Base-by-base conservation (phyloP, 768 basidiomycete species). In the Austroboletus festivus region DNA sequence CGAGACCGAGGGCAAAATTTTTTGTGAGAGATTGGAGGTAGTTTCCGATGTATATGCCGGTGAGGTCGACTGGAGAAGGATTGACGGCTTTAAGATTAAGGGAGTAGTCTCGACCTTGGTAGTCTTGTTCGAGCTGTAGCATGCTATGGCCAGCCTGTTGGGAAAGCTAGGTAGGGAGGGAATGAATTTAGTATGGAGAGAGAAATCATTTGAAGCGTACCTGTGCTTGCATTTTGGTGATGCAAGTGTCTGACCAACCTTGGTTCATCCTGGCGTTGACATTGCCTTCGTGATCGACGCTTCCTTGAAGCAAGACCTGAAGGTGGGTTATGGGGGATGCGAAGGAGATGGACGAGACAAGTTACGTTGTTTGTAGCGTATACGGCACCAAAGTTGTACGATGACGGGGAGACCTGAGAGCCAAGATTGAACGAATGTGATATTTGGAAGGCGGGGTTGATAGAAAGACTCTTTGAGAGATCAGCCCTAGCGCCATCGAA, bases 401-500 rank as follows among this genome's bases (percentile, higher is more conserved):
- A 87, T 13, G 95, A 80, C 1, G 91, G 81, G 0, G 77, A 69
- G n/a, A 84, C 81, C 67, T 89, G 86, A 18, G 91, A 92, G 18
- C 92, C 96, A 48, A 97, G 74, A 50, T 85, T 78, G 72, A 99
- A 97, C 20, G 93, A 89, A 69, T 99, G 96, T 52, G 93, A 94
- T 59, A 97, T 88, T 75, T 98, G 95, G 81, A 98, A 98, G 43
- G 89, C 82, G n/a, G 96, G 96, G 68, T 83, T 90, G 68, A 87
- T 78, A 23, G 93, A 95, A 58, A 98, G 76, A 58, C 81, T 86
- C 73, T 98, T 99, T 41, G 90, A 87, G 59, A 98, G 76, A 75
- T 99, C 96, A 26, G 95, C 96, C 58, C 94, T 80, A 22, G 89
- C 96, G 56, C 96, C 96, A 74, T 99, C 96, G 68, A 98, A 98